phyloP scores from a whole-genome alignment of 2,329 filamentous ascomycete species.

The Talaromyces sp. region DNA sequence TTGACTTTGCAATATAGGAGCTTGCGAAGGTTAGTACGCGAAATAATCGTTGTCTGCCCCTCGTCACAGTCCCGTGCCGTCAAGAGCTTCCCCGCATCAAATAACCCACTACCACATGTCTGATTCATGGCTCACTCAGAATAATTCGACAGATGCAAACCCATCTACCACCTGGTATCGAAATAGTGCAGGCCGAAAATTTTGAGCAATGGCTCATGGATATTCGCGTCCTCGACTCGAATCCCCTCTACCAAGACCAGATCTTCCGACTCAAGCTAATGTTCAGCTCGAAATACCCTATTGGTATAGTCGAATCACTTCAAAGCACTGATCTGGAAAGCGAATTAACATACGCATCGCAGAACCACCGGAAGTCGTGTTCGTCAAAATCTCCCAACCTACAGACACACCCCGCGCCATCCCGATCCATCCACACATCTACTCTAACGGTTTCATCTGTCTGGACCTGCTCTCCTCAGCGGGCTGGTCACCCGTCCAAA shows the following conservation, averaged over 20 bases:
- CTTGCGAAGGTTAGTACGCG: not conserved
- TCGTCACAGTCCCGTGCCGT: too few relatives aligned
- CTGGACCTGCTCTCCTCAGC: slow-evolving; percentile 83
- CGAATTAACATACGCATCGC: not conserved
- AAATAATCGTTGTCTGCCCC: not conserved
- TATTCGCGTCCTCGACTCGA: slow-evolving; percentile 82
- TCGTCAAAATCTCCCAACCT: slow-evolving; percentile 57
- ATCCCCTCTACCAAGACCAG: slow-evolving; percentile 80
- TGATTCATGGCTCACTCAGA: not conserved
- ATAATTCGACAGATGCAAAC: slow-evolving; percentile 50
- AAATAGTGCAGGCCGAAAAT: slow-evolving; percentile 74
- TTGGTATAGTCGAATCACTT: slow-evolving; percentile 57
- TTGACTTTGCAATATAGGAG: not conserved
- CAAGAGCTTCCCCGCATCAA: not conserved
- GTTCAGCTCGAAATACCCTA: slow-evolving; percentile 82
- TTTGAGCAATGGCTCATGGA: slow-evolving; percentile 91
- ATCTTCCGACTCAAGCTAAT: slow-evolving; percentile 82
- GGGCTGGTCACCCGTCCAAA: slow-evolving; percentile 96
- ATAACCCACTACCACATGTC: not conserved
- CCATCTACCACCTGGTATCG: slow-evolving; percentile 65
- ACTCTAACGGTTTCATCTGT: slow-evolving; percentile 98
- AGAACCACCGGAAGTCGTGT: slow-evolving; percentile 95
- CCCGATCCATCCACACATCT: slow-evolving; percentile 95
- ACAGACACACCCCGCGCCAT: slow-evolving; percentile 56
- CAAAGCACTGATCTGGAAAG: not conserved